Percentiles rank a stretch among this genome's conserved stretches.
phyloP scores from a whole-genome alignment of 1,139 yeast species.

The Suhomyces panamericanus region DNA sequence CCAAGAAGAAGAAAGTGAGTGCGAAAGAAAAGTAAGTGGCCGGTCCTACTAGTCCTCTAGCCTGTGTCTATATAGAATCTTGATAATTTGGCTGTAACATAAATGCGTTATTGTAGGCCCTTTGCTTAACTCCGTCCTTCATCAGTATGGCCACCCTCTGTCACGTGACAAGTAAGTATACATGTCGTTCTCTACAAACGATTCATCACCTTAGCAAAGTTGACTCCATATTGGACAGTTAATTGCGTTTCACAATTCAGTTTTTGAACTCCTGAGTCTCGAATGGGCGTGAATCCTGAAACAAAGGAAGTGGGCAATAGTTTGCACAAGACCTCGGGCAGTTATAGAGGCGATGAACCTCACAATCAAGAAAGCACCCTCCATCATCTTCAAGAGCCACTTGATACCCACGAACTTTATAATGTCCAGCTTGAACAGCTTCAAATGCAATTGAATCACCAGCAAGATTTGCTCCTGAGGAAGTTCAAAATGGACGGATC shows the following conservation, averaged over 20 bases:
- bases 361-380: neutral
- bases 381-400: neutral
- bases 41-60: slow-evolving; percentile 2
- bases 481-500: slow-evolving; percentile 24
- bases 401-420: neutral
- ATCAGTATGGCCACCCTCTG: no score
- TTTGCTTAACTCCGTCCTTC: no score
- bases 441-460: slow-evolving; percentile 32
- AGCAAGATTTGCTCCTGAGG: slow-evolving; percentile 37
- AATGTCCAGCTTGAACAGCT: slow-evolving; percentile 22
- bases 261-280: neutral
- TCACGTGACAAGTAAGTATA: no score
- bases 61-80: neutral
- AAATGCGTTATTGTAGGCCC: no score
- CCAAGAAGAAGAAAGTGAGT: neutral
- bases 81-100: neutral
- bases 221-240: no score
- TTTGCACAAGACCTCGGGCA: neutral
- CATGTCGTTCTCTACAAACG: no score
- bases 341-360: neutral
- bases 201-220: no score
- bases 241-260: neutral
- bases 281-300: neutral
- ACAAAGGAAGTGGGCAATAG: neutral
- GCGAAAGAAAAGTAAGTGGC: neutral